Evolutionary conservation across 768 basidiomycete species (phyloP), one percentile per base, ranked within the genome.

Genomic region (Pleurotus pulmonarius): DNA sequence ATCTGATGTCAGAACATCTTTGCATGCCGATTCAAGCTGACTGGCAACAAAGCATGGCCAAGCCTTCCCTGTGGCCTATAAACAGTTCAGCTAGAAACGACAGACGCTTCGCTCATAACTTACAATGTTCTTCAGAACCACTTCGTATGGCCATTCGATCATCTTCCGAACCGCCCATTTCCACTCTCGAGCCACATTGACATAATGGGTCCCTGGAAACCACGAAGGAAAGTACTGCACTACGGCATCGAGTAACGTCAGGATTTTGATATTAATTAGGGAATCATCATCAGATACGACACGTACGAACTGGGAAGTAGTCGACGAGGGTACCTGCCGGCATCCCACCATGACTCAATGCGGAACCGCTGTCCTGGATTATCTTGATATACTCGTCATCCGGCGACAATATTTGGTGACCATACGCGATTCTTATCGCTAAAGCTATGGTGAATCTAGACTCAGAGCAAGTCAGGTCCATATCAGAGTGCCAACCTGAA

Each of bases 321-420:
- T 64, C 63, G 45, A 64, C 56, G 1, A 59, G 47, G 16, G 59
- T 64, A 9, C 49, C 57, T 18, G 59, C 63, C 34, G 58, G 58
- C 5, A 58, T 37, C 16, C 61, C 61, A 9, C 59, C 49, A 38
- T 22, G 18, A 16, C 52, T 26, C 22, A 60, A 54, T 12, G 37
- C 55, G 13, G 49, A 6, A 4, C 16, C 25, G 4, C 49, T 44
- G 40, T 57, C 55, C 9, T 61, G 43, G 11, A 60, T 44, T 16
- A 63, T 24, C 29, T 51, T 24, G 15, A 62, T 48, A 25, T 59
- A 64, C 15, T 53, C 52, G 39, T 65, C 63, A 43, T 63, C 59
- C 25, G 57, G 41, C 1, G 55, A 58, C 5, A 9, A 13, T 8
- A 65, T 60, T 55, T 60, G 34, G 46, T 65, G 60, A 20, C 64